These are phyloP conservation scores for Amanita pallidorosea DNA, from an alignment of 768 basidiomycete genomes.

Conservation along the genomic window DNA sequence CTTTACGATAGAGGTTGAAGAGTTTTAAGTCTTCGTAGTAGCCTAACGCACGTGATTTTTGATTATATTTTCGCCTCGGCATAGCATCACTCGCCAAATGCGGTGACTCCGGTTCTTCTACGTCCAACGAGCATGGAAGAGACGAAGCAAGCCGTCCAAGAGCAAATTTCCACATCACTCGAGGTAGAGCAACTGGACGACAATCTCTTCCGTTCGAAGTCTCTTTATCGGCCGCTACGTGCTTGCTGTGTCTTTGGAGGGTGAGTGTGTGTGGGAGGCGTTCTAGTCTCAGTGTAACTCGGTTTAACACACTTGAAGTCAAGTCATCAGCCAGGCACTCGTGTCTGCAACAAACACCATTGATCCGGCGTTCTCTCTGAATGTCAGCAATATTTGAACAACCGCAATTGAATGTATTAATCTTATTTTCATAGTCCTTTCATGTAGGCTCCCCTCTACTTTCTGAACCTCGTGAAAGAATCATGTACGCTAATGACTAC, in stretches of 20 bases:
- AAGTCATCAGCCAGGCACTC: conserved; percentile 82
- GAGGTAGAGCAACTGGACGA: conserved; percentile 73
- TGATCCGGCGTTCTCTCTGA: conserved; percentile 48
- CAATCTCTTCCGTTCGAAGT: conserved; percentile 71
- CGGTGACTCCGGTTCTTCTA: background rate
- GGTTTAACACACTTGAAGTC: conserved; percentile 19
- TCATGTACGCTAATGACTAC: background rate
- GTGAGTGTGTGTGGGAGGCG: conserved; percentile 17
- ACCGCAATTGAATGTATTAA: background rate
- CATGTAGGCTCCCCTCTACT: conserved; percentile 39
- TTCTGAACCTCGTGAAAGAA: background rate
- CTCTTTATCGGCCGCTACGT: conserved; percentile 48
- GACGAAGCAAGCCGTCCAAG: conserved; percentile 31
- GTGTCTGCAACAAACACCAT: conserved; percentile 75
- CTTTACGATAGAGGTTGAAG: conserved; percentile 84
- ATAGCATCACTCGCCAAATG: no score
- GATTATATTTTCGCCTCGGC: background rate
- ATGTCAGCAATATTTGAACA: conserved; percentile 38
- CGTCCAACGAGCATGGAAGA: conserved; percentile 13
- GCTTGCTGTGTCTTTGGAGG: conserved; percentile 79
- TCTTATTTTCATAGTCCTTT: conserved; percentile 34
- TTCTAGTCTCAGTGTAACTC: background rate
- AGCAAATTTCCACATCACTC: conserved; percentile 56
- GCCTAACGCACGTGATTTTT: background rate
- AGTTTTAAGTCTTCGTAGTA: conserved; percentile 33